These are phyloP conservation scores for Penicillium paxilli DNA, from an alignment of 495 filamentous ascomycete genomes.

Conservation along the genomic window DNA sequence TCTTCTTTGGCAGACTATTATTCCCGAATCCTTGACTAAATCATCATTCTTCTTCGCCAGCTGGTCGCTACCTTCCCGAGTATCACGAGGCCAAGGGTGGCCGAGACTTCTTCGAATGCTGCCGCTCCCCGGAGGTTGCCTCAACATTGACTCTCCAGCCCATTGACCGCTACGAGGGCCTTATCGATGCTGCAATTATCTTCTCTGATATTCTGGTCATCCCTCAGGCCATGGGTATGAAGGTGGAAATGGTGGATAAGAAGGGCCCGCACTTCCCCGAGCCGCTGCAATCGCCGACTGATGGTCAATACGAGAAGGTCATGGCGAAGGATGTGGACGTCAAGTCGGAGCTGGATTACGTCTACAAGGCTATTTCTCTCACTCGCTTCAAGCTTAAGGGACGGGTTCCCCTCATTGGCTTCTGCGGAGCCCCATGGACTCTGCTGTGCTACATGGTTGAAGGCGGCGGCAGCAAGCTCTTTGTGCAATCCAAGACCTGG, in stretches of 20 bases:
- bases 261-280: slow-evolving; percentile 93
- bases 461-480: slow-evolving; percentile 91
- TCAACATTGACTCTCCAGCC: slow-evolving; percentile 91
- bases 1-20: not conserved
- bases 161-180: slow-evolving; percentile 82
- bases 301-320: slow-evolving; percentile 76
- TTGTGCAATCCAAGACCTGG: slow-evolving; percentile 91
- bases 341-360: slow-evolving; percentile 79
- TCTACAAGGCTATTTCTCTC: slow-evolving; percentile 91
- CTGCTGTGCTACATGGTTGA: slow-evolving; percentile 98
- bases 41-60: slow-evolving; percentile 41
- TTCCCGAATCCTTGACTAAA: slow-evolving; percentile 3
- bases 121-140: slow-evolving; percentile 86
- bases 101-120: slow-evolving; percentile 96
- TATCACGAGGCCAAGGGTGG: slow-evolving; percentile 91
- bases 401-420: slow-evolving; percentile 91
- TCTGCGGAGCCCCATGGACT: slow-evolving; percentile 97
- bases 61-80: slow-evolving; percentile 95
- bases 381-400: slow-evolving; percentile 86
- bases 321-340: slow-evolving; percentile 81
- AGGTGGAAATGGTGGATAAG: slow-evolving; percentile 93
- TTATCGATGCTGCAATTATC: slow-evolving; percentile 97
- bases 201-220: slow-evolving; percentile 99
- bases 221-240: slow-evolving; percentile 96
- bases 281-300: slow-evolving; percentile 73